Base-by-base conservation (phyloP, 768 basidiomycete species). In the Chalciporus chontae region DNA sequence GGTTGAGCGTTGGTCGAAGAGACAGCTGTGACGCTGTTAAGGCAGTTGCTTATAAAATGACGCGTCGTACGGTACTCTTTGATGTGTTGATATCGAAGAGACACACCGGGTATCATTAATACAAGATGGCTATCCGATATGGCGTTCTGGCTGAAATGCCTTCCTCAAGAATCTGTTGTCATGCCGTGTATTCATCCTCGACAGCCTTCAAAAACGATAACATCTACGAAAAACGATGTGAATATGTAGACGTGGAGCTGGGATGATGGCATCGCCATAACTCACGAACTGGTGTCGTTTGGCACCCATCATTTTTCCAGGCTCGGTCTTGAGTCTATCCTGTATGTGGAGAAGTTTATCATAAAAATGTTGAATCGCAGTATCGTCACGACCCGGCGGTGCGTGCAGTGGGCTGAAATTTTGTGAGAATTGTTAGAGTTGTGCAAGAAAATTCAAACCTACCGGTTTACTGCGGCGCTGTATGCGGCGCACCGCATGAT, bases 271-370 rank as follows among this genome's bases (percentile, higher is more conserved):
- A 13, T 26, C 21, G 6, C 21, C 13, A n/a, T 36, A 7, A 66
- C 77, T 52, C 55, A 92, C 91, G 44, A 85, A 71, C 57, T 79
- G 69, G 63, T 94, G 92, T 56, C 92, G 73, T 56, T 77, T 82
- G 51, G 77, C 74, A 19, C 89, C 91, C 65, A 91, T 69, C 48
- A 64, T 61, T 60, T 77, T 84, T 4, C 89, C 93, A 3, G 76
- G 75, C 8, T 72, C 77, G 0, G 92, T 95, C 72, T 94, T 94
- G 53, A 94, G 79, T 53, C 80, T 73, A 40, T 80, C 81, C 36
- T 71, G 75, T 50, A 95, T 87, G 48, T 81, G 78, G 23, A 94
- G 65, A 29, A 95, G 75, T 67, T 94, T 95, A 58, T 92, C 89
- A 56, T 91, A 71, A 63, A 94, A 95, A 62, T 95, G 93, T 50